Base-by-base conservation (phyloP, 805 yeast species). In the Saccharomycopsis sp. region DNA sequence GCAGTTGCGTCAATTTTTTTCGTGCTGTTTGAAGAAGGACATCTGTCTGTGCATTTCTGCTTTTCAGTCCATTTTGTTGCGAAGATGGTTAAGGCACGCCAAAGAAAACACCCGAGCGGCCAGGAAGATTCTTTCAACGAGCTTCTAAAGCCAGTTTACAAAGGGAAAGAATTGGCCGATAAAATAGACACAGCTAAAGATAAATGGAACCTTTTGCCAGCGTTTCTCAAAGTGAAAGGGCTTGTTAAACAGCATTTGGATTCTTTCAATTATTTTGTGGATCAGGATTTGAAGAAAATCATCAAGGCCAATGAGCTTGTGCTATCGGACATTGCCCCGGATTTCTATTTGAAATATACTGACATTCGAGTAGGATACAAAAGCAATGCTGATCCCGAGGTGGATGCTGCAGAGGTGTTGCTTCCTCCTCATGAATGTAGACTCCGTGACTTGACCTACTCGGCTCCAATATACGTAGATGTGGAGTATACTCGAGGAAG, bases 221-320 rank as follows among this genome's bases (percentile, higher is more conserved):
- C 99, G 0, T 94, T 94, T 69, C 75, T 94, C 63, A 90, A 91
- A 68, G 97, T 94, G 52, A 94, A 94, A 70, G 99, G 99, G 57
- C 75, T 94, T 55, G 98, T 94, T 52, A 94, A 94, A 68, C 99
- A 94, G 75, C 99, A 94, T 76, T 77, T 94, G 68, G 99, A 94
- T 69, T 94, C 99, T n/a, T 94, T 90, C 78, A 93, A 94, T 69
- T 94, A 89, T 73, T 94, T 94, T 70, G 96, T 94, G 19, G 97
- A 94, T 67, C 85, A 83, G 3, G 99, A 94, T 70, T 78, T 94
- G 70, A 90, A 89, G 73, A 93, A 94, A 69, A 94, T 94, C 71
- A 87, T 94, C 61, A 77, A 82, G 65, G 99, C 99, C 15, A 94
- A 94, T 71, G 92, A 92, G 73, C 74, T 82, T 56, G 91, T 94